Evolutionary conservation across 805 yeast genomes (phyloP), one percentile per base, ranked within the genome.

Genomic region (Candida maesae): DNA sequence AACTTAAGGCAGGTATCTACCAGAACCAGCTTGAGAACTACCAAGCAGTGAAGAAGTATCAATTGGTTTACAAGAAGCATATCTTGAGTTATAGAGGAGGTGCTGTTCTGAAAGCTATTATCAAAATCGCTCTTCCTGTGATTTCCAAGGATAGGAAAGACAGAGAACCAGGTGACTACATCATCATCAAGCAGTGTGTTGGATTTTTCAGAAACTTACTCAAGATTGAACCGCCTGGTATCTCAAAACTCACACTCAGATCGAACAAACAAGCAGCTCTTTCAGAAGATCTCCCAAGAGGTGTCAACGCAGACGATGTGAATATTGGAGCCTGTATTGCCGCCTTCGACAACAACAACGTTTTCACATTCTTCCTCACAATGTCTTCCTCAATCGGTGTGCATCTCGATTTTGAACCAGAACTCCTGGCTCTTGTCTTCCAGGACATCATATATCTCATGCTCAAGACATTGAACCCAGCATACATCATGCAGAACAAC

Each of bases 151-250:
- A 70, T 1, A 73, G 68, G 51, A 53, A 62, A 2, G 80, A 81
- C 16, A 72, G 97, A 45, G 77, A 78, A 3, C 68, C 79, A 0
- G 67, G 87, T 27, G 97, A 90, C 51, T 79, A 79, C 43, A 81
- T 81, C 33, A 73, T 90, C 12, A 60, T 93, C 35, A 77, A 82
- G 41, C 68, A 91, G 44, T 86, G 84, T 20, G 63, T 90, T 13
- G 77, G 76, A 37, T 78, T 93, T 55, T 71, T 89, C 47, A 72
- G 95, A 47, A 93, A 93, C 58, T 52, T 93, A n/a, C 64, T 85
- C 8, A 73, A 78, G 30, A 87, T 91, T 25, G 88, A 83, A 49
- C 91, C 90, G 0, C 78, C 84, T 1, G 78, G 73, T 26, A 51
- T 73, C 5, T 71, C 80, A 1, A 61, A 78, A 8, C 64, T 77